Base-by-base conservation (phyloP, 495 filamentous ascomycete species). In the Neurospora sp. region DNA sequence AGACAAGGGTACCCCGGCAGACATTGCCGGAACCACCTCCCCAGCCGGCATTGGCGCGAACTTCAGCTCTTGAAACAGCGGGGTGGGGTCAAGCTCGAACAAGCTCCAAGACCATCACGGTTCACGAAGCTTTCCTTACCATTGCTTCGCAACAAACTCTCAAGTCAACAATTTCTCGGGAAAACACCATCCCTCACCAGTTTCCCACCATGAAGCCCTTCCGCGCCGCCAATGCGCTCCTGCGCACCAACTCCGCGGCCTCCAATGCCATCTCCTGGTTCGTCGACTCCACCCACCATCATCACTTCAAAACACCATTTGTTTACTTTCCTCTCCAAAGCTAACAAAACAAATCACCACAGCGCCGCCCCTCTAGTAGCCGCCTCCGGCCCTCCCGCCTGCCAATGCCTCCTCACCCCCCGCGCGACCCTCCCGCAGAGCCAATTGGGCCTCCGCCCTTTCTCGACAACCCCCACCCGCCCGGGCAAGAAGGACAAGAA, bases 131-230 rank as follows among this genome's bases (percentile, higher is more conserved):
- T 65, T 17, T 27, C 27, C 27, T 27, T 3, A 35, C 7, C 27
- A 35, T 27, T 16, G 45, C 40, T 35, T 69, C 22, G 70, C 22
- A 35, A 22, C 20, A 37, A 45, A 45, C 68, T 40, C 3, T 1
- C 35, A 69, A 53, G 27, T 8, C 39, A 39, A 35, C 12, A 40
- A 69, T 42, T 39, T 2, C 17, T 8, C 31, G 14, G 22, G 70
- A 0, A 73, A 27, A 65, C 17, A 42, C 22, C 39, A 37, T 8
- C 20, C 10, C 4, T 12, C 48, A 70, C 3, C 44, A 70, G 37
- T 31, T 35, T 14, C 6, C 61, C 73, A 71, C 39, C 42, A 80
- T 80, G 78, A 78, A 73, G 20, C 22, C n/a, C 48, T 16, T 76
- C 27, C 74, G 72, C 44, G 72, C 72, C 37, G 74, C 74, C 70